Evolutionary conservation across 179 eudicot genomes (phyloP).

Genomic region (Gypsophila paniculata): DNA sequence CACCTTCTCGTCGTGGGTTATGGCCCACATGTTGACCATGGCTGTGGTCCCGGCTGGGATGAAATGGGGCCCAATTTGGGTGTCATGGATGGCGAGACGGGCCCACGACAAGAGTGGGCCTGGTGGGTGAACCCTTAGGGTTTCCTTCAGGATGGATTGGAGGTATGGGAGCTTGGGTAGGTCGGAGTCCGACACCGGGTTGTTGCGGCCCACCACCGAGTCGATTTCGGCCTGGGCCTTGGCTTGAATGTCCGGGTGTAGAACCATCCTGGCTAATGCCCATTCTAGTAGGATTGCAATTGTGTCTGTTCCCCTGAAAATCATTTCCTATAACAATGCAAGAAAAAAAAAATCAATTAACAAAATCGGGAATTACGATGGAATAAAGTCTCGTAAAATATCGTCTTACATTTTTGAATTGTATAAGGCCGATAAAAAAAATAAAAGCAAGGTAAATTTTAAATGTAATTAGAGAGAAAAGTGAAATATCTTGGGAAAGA

Average conservation of each 20-base stretch:
- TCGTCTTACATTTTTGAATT: too few species aligned
- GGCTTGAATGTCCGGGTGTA: slow-evolving; percentile 73
- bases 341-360: not conserved
- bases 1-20: slow-evolving; percentile 52
- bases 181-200: slow-evolving; percentile 44
- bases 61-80: slow-evolving; percentile 51
- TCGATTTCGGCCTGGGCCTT: slow-evolving; percentile 66
- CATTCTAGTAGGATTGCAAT: slow-evolving; percentile 76
- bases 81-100: slow-evolving; percentile 69
- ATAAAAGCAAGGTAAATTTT: too few species aligned
- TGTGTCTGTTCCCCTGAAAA: slow-evolving; percentile 86
- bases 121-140: slow-evolving; percentile 76
- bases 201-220: slow-evolving; percentile 34
- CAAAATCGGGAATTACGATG: not conserved
- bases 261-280: slow-evolving; percentile 73
- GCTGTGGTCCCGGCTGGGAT: slow-evolving; percentile 83
- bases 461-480: too few species aligned
- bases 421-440: too few species aligned
- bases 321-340: slow-evolving; percentile 73
- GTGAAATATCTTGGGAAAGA: too few species aligned
- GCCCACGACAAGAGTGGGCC: slow-evolving; percentile 93
- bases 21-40: slow-evolving; percentile 95
- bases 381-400: too few species aligned
- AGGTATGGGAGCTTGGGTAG: slow-evolving; percentile 62
- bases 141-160: slow-evolving; percentile 62